A percentile compares a stretch with the other conserved stretches of the same genome.
These are phyloP conservation scores for Symbiodinium natans DNA, from an alignment of 73 alveolate genomes.

Conservation along the genomic window DNA sequence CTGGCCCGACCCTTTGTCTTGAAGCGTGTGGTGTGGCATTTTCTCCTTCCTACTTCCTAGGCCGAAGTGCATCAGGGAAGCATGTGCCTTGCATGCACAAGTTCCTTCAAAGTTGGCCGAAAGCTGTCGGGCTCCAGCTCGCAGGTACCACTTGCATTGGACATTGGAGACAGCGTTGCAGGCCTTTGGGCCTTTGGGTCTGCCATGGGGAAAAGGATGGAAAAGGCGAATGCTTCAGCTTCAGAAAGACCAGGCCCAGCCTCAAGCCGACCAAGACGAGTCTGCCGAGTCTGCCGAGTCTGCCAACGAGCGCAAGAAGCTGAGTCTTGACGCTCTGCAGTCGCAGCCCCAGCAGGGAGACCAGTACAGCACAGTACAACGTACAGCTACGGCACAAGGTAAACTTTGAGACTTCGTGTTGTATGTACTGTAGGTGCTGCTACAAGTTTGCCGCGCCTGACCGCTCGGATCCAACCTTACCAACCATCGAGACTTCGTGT, in stretches of 20 bases:
- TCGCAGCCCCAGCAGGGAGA: neutral
- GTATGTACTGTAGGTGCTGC: too few species aligned
- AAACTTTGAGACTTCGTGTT: too few species aligned
- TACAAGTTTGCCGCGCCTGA: neutral
- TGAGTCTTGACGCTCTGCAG: neutral
- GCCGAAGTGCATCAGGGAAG: conserved; percentile 29
- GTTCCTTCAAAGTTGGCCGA: too few species aligned
- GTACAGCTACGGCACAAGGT: neutral
- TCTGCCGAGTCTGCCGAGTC: too few species aligned
- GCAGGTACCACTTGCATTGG: conserved; percentile 68
- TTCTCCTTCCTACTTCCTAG: too few species aligned
- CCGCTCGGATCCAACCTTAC: neutral
- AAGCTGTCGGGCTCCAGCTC: too few species aligned
- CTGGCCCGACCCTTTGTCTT: neutral
- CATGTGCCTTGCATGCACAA: conserved; percentile 19
- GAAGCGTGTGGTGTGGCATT: too few species aligned
- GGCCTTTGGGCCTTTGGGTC: neutral
- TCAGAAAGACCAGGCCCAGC: too few species aligned
- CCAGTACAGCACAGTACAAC: neutral
- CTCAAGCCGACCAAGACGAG: neutral
- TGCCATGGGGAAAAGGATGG: too few species aligned
- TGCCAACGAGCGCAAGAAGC: neutral
- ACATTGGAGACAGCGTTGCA: conserved; percentile 38
- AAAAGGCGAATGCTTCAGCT: too few species aligned
- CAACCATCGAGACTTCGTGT: too few species aligned